A percentile compares a stretch with the other conserved stretches of the same genome.
Evolutionary conservation across 768 basidiomycete genomes (phyloP).

Genomic region (Pisolithus microcarpus): DNA sequence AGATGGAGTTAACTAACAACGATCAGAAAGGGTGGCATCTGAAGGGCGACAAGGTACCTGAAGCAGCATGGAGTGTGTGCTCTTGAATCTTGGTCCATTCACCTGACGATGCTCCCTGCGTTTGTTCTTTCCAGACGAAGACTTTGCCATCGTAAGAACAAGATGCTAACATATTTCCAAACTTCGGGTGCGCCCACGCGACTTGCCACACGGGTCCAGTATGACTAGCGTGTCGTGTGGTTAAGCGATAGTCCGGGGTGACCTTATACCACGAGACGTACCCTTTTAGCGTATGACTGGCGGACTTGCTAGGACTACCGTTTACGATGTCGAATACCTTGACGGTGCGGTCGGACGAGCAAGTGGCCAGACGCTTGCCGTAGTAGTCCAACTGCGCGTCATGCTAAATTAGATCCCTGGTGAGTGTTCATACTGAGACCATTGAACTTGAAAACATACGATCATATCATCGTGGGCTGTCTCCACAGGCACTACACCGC

Average conservation of each 20-base stretch:
- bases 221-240: conserved; percentile 56
- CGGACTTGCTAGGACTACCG: conserved; percentile 64
- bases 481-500: conserved; percentile 80
- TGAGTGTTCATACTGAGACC: background rate
- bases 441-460: conserved; percentile 35
- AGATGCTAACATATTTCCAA: conserved; percentile 93
- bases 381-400: conserved; percentile 99
- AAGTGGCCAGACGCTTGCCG: conserved; percentile 92
- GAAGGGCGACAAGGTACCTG: conserved; percentile 48
- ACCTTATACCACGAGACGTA: conserved; percentile 27
- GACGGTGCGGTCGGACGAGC: conserved; percentile 91
- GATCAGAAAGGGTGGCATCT: background rate
- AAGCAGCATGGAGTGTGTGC: conserved; percentile 88
- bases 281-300: conserved; percentile 78
- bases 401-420: conserved; percentile 50
- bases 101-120: conserved; percentile 40
- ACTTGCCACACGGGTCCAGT: conserved; percentile 98
- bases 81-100: conserved; percentile 95
- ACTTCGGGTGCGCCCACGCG: conserved; percentile 97
- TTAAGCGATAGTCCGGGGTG: background rate
- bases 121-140: conserved; percentile 94
- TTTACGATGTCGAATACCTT: conserved; percentile 93
- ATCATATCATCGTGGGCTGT: conserved; percentile 99
- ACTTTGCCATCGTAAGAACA: conserved; percentile 98
- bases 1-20: conserved; percentile 83